A percentile compares a stretch with the other conserved stretches of the same genome.
These are phyloP conservation scores for Aspergillus ibericus DNA, from an alignment of 2,329 filamentous ascomycete genomes.

Conservation along the genomic window DNA sequence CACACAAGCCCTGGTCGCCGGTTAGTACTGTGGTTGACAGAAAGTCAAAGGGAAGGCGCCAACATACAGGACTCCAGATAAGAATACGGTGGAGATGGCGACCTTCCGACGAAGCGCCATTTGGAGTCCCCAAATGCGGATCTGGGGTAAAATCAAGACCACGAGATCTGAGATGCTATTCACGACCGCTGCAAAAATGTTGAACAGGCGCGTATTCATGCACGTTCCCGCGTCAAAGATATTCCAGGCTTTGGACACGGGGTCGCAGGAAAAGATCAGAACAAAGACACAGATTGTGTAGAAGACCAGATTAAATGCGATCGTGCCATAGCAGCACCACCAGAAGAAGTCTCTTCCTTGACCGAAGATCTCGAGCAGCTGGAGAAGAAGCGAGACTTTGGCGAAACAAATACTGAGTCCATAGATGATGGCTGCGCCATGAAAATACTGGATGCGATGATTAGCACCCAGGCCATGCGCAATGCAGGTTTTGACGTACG, in stretches of 20 bases:
- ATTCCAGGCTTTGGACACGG: not conserved
- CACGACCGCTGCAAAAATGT: not conserved
- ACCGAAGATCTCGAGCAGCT: not conserved
- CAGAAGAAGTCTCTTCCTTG: not conserved
- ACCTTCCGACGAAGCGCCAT: not conserved
- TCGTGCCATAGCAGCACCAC: not conserved
- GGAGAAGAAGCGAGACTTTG: not conserved
- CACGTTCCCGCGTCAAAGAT: not conserved
- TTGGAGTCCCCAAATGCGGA: not conserved
- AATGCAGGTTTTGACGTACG: not conserved
- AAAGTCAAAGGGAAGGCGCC: not conserved
- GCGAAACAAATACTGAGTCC: not conserved
- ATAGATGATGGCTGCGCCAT: not conserved
- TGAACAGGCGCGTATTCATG: not conserved
- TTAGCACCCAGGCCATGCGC: not conserved
- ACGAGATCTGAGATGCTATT: not conserved
- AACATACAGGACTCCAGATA: not conserved
- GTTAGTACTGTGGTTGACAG: not conserved
- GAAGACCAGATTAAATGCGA: not conserved
- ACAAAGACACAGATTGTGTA: not conserved
- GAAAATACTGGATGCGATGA: not conserved
- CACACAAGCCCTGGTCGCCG: not conserved
- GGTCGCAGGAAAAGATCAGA: conserved; percentile 6
- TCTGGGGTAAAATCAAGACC: not conserved
- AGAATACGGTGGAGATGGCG: not conserved